Evolutionary conservation across 257 asterid species (phyloP).

Genomic region (Nicotiana paniculata): DNA sequence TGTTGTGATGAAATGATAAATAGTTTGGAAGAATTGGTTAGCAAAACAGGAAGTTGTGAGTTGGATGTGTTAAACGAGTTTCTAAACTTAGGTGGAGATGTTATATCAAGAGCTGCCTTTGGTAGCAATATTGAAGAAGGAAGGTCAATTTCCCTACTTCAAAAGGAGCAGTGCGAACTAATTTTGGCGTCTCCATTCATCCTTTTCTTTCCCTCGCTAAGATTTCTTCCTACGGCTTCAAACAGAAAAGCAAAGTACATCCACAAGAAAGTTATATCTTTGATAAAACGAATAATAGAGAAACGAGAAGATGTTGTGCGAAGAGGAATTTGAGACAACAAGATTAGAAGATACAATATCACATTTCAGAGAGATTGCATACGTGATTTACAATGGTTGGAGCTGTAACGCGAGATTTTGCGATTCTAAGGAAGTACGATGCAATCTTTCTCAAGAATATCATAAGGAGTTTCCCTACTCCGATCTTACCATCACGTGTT

Average conservation of each 20-base stretch:
- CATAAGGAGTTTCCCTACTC: no score
- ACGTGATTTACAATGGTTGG: no score
- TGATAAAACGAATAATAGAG: constrained; percentile 5
- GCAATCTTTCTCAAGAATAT: no score
- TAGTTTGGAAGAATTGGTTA: constrained; percentile 7
- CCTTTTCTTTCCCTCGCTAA: constrained; percentile 15
- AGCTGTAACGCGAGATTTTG: no score
- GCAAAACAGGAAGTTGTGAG: constrained; percentile 5
- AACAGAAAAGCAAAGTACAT: constrained; percentile 19
- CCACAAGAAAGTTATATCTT: constrained; percentile 15
- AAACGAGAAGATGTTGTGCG: background rate
- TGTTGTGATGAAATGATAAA: constrained; percentile 16
- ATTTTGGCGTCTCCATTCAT: constrained; percentile 8
- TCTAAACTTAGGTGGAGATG: constrained; percentile 15
- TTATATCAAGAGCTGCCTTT: constrained; percentile 18
- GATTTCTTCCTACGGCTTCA: constrained; percentile 20
- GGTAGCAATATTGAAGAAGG: constrained; percentile 24
- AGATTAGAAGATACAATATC: no score
- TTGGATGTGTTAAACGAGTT: constrained; percentile 10
- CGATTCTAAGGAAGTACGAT: no score
- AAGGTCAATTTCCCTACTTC: constrained; percentile 15
- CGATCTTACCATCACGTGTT: no score
- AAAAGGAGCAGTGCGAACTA: constrained; percentile 15
- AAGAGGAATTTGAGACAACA: background rate
- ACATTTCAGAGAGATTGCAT: no score